Percentiles rank a stretch among this genome's conserved stretches.
phyloP scores from a whole-genome alignment of 257 asterid species.

The Primulina huaijiensis region DNA sequence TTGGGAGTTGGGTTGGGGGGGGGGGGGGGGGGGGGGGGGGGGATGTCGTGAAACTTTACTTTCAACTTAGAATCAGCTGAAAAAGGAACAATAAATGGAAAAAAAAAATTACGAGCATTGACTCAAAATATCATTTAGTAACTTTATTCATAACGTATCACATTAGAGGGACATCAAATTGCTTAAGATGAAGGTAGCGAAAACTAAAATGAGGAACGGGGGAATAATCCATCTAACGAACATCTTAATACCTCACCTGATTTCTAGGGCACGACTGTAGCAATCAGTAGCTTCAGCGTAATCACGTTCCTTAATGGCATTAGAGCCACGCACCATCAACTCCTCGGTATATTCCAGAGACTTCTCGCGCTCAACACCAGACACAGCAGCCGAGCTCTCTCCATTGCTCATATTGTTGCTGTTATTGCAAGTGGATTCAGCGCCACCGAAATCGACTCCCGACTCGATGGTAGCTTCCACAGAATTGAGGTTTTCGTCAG shows the following conservation, averaged over 20 bases:
- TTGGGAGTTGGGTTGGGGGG: too few relatives aligned
- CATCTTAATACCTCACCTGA: conserved; percentile 43
- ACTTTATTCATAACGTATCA: too few relatives aligned
- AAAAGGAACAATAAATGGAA: background rate
- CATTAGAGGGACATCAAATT: too few relatives aligned
- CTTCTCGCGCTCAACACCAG: conserved; percentile 46
- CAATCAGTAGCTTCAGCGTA: conserved; percentile 77
- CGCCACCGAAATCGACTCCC: conserved; percentile 37
- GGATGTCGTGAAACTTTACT: background rate
- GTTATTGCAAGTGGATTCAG: conserved; percentile 64
- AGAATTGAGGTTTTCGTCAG: conserved; percentile 48
- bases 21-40: background rate
- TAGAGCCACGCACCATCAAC: conserved; percentile 57
- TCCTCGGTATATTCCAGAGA: conserved; percentile 60
- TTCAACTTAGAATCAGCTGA: background rate
- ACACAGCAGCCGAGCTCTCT: conserved; percentile 39
- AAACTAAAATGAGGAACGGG: background rate
- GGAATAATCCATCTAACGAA: background rate
- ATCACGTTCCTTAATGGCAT: conserved; percentile 66
- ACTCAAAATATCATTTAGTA: too few relatives aligned
- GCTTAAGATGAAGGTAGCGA: too few relatives aligned
- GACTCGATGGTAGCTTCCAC: conserved; percentile 56
- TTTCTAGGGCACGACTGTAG: conserved; percentile 96
- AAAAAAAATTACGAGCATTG: background rate
- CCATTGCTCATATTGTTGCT: conserved; percentile 21